phyloP scores from a whole-genome alignment of 1,284 basidiomycete species.

The Vanrija sp. region DNA sequence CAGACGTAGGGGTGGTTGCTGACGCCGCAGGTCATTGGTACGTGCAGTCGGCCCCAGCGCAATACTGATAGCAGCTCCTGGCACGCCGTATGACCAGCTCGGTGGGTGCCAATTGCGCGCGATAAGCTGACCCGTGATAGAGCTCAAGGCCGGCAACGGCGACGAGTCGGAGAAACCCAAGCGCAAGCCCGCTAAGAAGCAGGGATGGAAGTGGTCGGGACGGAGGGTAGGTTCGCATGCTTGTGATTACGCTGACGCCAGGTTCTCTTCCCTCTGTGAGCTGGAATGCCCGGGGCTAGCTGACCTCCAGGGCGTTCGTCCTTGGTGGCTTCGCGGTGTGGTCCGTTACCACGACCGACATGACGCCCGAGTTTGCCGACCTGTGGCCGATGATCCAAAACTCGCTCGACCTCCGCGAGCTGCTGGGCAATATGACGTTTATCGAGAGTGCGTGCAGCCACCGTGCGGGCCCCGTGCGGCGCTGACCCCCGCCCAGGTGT shows the following conservation, averaged over 20 bases:
- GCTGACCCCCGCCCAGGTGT: conserved; percentile 58
- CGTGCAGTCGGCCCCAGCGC: neutral
- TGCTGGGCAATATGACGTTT: conserved; percentile 40
- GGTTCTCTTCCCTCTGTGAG: conserved; percentile 2
- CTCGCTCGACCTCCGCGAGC: conserved; percentile 30
- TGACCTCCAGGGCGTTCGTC: conserved; percentile 5
- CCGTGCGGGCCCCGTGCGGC: too few relatives aligned
- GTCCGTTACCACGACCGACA: conserved; percentile 14
- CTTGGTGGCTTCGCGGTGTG: conserved; percentile 19
- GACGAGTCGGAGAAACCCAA: conserved; percentile 19
- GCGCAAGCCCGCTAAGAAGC: neutral
- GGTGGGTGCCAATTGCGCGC: conserved; percentile 19
- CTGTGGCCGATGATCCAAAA: conserved; percentile 34
- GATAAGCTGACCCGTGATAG: too few relatives aligned
- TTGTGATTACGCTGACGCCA: neutral
- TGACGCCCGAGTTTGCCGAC: conserved; percentile 24
- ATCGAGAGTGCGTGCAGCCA: conserved; percentile 29
- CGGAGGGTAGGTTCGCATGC: neutral
- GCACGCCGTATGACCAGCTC: conserved; percentile 47
- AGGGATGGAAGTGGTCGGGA: conserved; percentile 18
- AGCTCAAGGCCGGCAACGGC: conserved; percentile 10
- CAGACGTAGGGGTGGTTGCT: conserved; percentile 4
- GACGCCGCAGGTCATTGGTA: conserved; percentile 20
- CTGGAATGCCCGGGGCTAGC: neutral
- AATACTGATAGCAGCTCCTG: conserved; percentile 36